Evolutionary conservation across 2,329 filamentous ascomycete genomes (phyloP).

Genomic region (Dothiorella sarmentorum): DNA sequence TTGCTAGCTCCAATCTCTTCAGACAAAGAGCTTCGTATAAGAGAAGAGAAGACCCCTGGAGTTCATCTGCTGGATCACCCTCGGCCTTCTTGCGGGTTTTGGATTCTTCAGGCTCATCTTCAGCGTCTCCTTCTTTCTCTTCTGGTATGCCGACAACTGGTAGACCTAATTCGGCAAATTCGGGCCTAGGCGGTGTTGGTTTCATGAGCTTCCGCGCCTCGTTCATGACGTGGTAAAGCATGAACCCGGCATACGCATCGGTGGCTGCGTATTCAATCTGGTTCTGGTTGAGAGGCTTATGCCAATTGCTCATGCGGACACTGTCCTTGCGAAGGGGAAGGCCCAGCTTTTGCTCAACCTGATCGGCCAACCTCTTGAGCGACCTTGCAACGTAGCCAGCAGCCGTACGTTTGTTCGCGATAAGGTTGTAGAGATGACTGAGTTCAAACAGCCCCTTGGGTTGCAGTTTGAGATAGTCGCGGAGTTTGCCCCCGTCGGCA

Average conservation of each 20-base stretch:
- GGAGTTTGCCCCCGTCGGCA: conserved; percentile 62
- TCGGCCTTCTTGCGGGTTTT: background rate
- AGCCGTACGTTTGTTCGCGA: conserved; percentile 49
- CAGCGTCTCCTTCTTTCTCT: conserved; percentile 15
- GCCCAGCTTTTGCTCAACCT: conserved; percentile 67
- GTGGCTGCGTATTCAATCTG: conserved; percentile 76
- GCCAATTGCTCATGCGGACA: conserved; percentile 76
- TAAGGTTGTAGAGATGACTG: conserved; percentile 74
- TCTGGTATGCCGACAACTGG: conserved; percentile 27
- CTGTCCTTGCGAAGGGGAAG: conserved; percentile 74
- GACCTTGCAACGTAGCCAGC: conserved; percentile 58
- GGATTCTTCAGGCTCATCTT: background rate
- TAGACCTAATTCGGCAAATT: conserved; percentile 62
- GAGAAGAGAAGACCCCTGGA: background rate
- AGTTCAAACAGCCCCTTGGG: conserved; percentile 72
- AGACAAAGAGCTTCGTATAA: background rate
- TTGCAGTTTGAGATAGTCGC: conserved; percentile 62
- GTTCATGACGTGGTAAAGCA: conserved; percentile 71
- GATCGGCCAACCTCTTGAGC: conserved; percentile 63
- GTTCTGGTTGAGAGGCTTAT: conserved; percentile 53
- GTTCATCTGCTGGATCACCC: background rate
- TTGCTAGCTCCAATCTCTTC: background rate
- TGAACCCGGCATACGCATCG: conserved; percentile 80
- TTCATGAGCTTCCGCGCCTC: conserved; percentile 61
- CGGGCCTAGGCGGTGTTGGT: conserved; percentile 68